Conservation (phyloP, 495 filamentous ascomycete species). For the Neurospora sublineolata region DNA sequence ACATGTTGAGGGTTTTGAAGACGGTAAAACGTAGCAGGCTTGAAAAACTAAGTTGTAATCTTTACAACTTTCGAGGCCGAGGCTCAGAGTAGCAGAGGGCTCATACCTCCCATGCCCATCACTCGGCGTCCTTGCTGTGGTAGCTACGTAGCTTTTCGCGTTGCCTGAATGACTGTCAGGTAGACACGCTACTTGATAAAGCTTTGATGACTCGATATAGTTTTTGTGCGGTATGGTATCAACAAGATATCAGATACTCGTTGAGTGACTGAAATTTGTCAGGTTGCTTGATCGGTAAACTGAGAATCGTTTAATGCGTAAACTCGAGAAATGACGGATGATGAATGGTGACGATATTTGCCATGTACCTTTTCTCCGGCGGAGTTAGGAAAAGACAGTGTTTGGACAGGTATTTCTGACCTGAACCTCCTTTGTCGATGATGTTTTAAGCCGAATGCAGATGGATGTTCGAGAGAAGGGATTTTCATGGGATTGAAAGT, state of each 20-base stretch:
- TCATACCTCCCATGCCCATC: neutral
- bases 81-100: neutral
- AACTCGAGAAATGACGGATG: neutral
- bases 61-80: neutral
- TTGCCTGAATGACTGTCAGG: neutral
- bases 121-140: neutral
- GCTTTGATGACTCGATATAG: neutral
- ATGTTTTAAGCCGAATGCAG: neutral
- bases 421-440: neutral
- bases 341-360: neutral
- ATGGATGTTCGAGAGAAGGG: neutral
- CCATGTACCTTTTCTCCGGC: neutral
- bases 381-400: neutral
- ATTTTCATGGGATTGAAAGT: neutral
- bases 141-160: neutral
- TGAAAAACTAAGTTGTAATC: neutral
- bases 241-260: neutral
- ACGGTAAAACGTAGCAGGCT: neutral
- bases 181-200: neutral
- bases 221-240: neutral
- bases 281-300: neutral
- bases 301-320: neutral
- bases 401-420: neutral
- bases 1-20: conserved; percentile 1
- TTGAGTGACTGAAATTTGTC: neutral